Evolutionary conservation across 2,329 filamentous ascomycete species (phyloP), one percentile per base, ranked within the genome.

Genomic region (Tetracladium maxilliforme): DNA sequence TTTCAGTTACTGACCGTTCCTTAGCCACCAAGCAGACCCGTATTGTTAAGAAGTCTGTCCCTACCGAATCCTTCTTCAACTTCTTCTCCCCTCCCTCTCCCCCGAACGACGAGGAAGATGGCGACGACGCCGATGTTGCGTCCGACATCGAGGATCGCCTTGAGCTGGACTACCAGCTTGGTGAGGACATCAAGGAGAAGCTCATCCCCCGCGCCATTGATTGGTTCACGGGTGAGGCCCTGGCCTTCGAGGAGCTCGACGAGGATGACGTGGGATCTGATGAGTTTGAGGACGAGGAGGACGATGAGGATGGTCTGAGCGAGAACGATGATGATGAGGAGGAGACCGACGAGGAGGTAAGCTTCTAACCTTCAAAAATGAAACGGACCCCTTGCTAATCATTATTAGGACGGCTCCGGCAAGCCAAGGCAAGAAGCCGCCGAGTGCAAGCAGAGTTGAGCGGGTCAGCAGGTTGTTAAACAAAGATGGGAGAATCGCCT

Each of bases 101-200:
- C 14, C 92, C 90, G 23, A 82, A 82, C 57, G 77, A 83, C 32
- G 90, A 83, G 15, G 64, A 61, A 24, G 79, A 82, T 24, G 58
- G 62, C 6, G 79, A 81, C 24, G 62, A 73, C 21, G 65, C 72
- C 18, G 77, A 87, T 38, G 74, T 79, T 32, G 73, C 78, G 28
- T 79, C 76, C 25, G 90, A 98, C 49, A 92, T 98, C 26, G 90
- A 98, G 63, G 86, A 93, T 57, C 86, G 90, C 36, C 71, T 98
- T 29, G 90, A 98, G 62, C 75, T 98, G 26, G 90, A 98, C 58
- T 98, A 95, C 56, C 87, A 95, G 59, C 74, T 98, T 22, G 90
- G 90, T 38, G 90, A 98, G 63, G 90, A 98, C 49, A 94, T 98
- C 61, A 98, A 98, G 64, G 90, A 98, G 70, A 98, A 98, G 64